phyloP scores from a whole-genome alignment of 345 rosid species.

The Carallia pectinifolia region DNA sequence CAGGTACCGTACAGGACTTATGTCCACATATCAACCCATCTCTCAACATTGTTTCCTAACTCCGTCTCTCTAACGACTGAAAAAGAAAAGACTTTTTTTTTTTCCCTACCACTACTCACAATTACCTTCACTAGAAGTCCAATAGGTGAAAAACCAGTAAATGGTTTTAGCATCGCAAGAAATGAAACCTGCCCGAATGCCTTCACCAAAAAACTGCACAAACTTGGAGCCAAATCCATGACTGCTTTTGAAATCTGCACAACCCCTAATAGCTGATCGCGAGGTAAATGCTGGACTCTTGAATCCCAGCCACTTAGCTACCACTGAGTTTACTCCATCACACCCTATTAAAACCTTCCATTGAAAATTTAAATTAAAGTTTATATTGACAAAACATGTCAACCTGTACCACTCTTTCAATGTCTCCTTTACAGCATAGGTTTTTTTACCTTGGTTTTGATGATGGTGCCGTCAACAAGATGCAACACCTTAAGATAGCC shows the following conservation, averaged over 20 bases:
- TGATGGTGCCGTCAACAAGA: slow-evolving; percentile 57
- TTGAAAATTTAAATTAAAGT: background rate
- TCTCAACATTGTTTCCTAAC: too few species aligned
- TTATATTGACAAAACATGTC: too few species aligned
- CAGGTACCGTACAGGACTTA: too few species aligned
- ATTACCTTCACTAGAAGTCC: slow-evolving; percentile 32
- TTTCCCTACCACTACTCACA: background rate
- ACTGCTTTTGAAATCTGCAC: slow-evolving; percentile 28
- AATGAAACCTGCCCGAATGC: slow-evolving; percentile 45
- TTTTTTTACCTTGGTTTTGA: slow-evolving; percentile 56
- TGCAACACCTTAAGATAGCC: slow-evolving; percentile 46
- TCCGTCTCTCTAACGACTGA: too few species aligned
- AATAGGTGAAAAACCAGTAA: slow-evolving; percentile 50
- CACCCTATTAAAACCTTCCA: slow-evolving; percentile 64
- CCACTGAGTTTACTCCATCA: slow-evolving; percentile 67
- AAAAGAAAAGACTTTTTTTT: too few species aligned
- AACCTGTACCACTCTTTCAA: too few species aligned
- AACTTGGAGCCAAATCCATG: slow-evolving; percentile 43
- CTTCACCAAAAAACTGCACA: slow-evolving; percentile 42
- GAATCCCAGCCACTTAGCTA: slow-evolving; percentile 66
- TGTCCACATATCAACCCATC: too few species aligned
- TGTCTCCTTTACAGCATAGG: too few species aligned
- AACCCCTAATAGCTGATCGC: slow-evolving; percentile 47
- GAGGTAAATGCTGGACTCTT: slow-evolving; percentile 37
- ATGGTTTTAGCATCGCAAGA: slow-evolving; percentile 46